Conservation (phyloP, 352 stramenopile species). For the Pythium insidiosum region DNA sequence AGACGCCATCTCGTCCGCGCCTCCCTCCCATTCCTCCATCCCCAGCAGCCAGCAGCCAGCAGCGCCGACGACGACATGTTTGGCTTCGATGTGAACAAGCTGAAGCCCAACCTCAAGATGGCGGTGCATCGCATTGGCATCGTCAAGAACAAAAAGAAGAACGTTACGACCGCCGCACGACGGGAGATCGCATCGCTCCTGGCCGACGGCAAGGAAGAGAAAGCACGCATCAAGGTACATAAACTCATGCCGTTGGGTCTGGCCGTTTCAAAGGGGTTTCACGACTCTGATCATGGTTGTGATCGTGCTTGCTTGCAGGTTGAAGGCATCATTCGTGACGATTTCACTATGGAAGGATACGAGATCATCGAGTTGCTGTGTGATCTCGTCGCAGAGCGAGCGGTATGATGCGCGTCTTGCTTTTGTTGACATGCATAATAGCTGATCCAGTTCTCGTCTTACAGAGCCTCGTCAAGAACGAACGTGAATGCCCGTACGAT, state of each 20-base stretch:
- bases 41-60: too few species aligned
- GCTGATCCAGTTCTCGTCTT: neutral
- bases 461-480: conserved; percentile 88
- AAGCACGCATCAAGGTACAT: conserved; percentile 92
- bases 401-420: conserved; percentile 31
- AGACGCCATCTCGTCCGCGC: too few species aligned
- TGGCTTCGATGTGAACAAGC: conserved; percentile 88
- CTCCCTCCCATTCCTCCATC: too few species aligned
- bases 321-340: conserved; percentile 92
- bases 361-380: conserved; percentile 93
- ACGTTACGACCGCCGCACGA: conserved; percentile 62
- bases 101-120: conserved; percentile 92
- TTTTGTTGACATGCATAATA: neutral
- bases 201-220: conserved; percentile 87
- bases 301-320: too few species aligned
- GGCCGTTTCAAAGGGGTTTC: too few species aligned
- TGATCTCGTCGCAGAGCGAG: conserved; percentile 89
- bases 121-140: conserved; percentile 88
- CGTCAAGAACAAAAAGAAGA: conserved; percentile 89
- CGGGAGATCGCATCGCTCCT: conserved; percentile 76
- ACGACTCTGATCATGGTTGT: too few species aligned
- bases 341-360: conserved; percentile 95
- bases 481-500: conserved; percentile 90
- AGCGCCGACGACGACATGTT: conserved; percentile 54
- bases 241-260: too few species aligned